Base-by-base conservation (phyloP, 2,329 filamentous ascomycete genomes). In the Pochonia chlamydosporia region DNA sequence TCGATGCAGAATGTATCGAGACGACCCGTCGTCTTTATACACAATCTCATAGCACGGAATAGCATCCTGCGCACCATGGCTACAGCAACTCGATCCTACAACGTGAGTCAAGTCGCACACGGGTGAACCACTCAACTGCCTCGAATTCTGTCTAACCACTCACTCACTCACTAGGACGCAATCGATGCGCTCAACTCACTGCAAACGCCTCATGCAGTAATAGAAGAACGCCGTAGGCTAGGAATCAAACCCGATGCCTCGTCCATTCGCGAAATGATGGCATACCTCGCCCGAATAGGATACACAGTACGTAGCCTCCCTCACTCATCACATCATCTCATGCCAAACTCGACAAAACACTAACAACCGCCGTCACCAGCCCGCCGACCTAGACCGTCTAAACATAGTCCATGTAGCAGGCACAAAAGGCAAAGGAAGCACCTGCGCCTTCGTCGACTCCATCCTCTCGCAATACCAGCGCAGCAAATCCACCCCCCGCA, bases 121-220 rank as follows among this genome's bases (percentile, higher is more conserved):
- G 14, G n/a, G n/a, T n/a, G n/a, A n/a, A n/a, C n/a, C n/a, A n/a
- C n/a, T n/a, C n/a, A n/a, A n/a, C n/a, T n/a, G n/a, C n/a, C n/a
- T n/a, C n/a, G n/a, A n/a, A n/a, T n/a, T n/a, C n/a, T n/a, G n/a
- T n/a, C n/a, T n/a, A 21, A 48, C 39, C 24, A 21, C 49, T 31
- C 16, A 37, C 23, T 30, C 47, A 36, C 7, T 23, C 31, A 13
- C 20, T 35, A 95, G 89, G 89, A 93, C 64, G 93, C 92, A 41
- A 83, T 97, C 53, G 74, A 82, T 56, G 82, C 87, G 33, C 79
- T 97, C 61, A 97, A 97, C 67, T 86, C 88, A 39, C 81, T 97
- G 43, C 93, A 99, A 66, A 89, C 87, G 36, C 95, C 95, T 44
- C 92, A 85, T 62, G 80, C 85, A 42, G 78, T 89, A 44, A 79